Base-by-base conservation (phyloP, 2,329 filamentous ascomycete genomes). In the Pestalotiopsis sp. region DNA sequence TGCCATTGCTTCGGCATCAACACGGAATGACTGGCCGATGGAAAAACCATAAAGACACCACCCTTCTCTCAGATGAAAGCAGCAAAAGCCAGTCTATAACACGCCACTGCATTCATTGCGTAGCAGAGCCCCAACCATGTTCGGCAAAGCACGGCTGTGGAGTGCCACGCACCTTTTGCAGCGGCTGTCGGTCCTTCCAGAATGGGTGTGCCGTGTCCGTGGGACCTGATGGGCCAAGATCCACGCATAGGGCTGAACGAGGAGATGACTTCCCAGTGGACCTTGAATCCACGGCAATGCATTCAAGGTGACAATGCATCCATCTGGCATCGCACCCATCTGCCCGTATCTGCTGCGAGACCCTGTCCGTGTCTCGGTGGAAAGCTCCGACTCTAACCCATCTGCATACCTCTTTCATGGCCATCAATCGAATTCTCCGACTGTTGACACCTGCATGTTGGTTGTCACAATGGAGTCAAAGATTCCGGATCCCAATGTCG, bases 271-370 rank as follows among this genome's bases (percentile, higher is more conserved):
- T n/a, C 20, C 45, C 20, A 9, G 45, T 52, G 45, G 45, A 52
- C 45, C 45, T 52, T 17, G 23, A 1, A 9, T 52, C 17, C 9
- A 9, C 20, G 45, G 4, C 17, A 36, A 52, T 52, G 45, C 45
- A 52, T n/a, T 52, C 45, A 20, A 52, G n/a, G 45, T 52, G 20
- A 52, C 45, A 36, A 36, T 36, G 31, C 31, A 52, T 52, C 17
- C 14, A 52, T 52, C 45, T 17, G 45, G 45, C 45, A 52, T 52
- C 20, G 45, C 17, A 52, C 11, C 20, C 45, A n/a, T n/a, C 68
- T 72, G 70, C 27, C 70, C 71, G 12, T 63, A 70, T n/a, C 71
- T 70, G 12, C 69, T 71, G 17, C n/a, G 71, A 68, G 58, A 36
- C 31, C 31, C 31, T 36, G 31, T 36, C 31, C 9, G 31, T 36